Evolutionary conservation across 441 rosid species (phyloP).

Genomic region (Pelargonium fulgidum): DNA sequence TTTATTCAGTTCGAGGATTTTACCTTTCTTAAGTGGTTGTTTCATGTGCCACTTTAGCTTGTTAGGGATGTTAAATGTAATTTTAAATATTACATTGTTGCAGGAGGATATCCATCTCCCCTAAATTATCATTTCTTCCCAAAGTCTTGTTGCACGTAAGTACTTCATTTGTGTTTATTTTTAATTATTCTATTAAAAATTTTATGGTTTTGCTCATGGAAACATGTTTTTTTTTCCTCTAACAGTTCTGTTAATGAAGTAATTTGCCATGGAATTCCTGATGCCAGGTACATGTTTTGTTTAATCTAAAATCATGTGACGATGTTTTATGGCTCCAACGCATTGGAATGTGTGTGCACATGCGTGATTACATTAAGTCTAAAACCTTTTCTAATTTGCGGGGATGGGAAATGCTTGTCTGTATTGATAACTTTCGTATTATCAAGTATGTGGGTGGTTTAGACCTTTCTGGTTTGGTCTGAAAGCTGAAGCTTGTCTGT

Average conservation of each 20-base stretch:
- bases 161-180: slow-evolving; percentile 36
- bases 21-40: too few relatives aligned
- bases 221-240: slow-evolving; percentile 15
- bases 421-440: background rate
- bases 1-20: too few relatives aligned
- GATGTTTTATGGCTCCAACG: background rate
- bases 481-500: background rate
- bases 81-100: slow-evolving; percentile 22
- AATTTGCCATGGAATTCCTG: slow-evolving; percentile 98
- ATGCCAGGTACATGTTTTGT: slow-evolving; percentile 58
- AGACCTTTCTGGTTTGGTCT: background rate
- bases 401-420: background rate
- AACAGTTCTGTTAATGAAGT: slow-evolving; percentile 95
- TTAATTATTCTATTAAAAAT: background rate
- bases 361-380: too few relatives aligned
- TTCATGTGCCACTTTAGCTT: background rate
- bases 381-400: too few relatives aligned
- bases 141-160: slow-evolving; percentile 99
- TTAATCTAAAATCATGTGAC: background rate
- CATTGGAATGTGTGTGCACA: background rate
- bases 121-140: slow-evolving; percentile 93
- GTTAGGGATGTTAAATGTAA: background rate
- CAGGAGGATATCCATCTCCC: slow-evolving; percentile 98
- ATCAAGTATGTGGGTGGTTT: background rate
- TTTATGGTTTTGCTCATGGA: background rate